Conservation (phyloP, 345 rosid species). For the Noccaea caerulescens region DNA sequence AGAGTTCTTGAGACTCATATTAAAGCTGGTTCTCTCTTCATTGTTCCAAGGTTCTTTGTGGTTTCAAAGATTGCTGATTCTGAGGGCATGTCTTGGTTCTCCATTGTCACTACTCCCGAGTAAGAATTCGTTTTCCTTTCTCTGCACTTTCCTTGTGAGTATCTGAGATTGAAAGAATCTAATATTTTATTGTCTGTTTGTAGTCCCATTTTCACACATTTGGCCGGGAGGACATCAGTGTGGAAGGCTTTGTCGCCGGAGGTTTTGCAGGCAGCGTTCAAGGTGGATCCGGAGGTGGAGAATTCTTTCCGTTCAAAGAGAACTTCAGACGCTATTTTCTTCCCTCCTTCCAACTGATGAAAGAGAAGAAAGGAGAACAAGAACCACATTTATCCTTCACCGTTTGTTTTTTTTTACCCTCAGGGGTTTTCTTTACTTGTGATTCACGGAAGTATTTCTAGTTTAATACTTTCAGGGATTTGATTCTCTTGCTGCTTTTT, state of each 20-base stretch:
- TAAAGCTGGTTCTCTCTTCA: conserved; percentile 72
- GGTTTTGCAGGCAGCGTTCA: conserved; percentile 79
- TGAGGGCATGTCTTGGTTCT: conserved; percentile 85
- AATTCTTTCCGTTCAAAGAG: conserved; percentile 71
- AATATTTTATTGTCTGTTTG: conserved; percentile 21
- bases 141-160: not conserved
- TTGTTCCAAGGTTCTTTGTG: conserved; percentile 83
- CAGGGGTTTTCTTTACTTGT: conserved; percentile 19
- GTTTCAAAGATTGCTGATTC: conserved; percentile 86
- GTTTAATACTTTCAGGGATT: not conserved
- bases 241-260: conserved; percentile 86
- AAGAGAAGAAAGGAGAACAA: conserved; percentile 15
- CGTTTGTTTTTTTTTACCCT: not conserved
- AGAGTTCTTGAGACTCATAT: conserved; percentile 74
- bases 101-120: conserved; percentile 88
- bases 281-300: conserved; percentile 62
- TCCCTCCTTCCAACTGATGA: conserved; percentile 68
- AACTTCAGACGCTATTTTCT: conserved; percentile 71
- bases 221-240: conserved; percentile 80
- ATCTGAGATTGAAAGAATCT: not conserved
- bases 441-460: not conserved
- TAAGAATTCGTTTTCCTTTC: conserved; percentile 37
- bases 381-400: conserved; percentile 16
- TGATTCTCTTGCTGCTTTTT: not conserved
- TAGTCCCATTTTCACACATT: conserved; percentile 89